Evolutionary conservation across 441 rosid genomes (phyloP).

Genomic region (Jatropha multifida): DNA sequence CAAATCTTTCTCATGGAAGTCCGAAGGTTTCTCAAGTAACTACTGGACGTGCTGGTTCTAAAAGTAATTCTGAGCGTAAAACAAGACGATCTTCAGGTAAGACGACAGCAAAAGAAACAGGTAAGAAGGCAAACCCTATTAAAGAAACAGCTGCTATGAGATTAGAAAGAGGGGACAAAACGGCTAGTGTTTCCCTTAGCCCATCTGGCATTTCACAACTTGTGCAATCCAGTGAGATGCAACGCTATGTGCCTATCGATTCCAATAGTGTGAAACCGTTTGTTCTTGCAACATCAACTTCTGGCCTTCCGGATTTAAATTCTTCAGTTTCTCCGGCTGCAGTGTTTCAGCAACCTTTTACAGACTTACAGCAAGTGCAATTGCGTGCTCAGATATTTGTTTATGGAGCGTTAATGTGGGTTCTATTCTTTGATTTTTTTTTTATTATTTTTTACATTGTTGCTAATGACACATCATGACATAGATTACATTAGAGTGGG

Average conservation of each 20-base stretch:
- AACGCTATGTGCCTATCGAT: slow-evolving; percentile 48
- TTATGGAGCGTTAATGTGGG: slow-evolving; percentile 96
- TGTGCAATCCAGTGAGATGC: slow-evolving; percentile 61
- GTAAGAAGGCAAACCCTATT: slow-evolving; percentile 50
- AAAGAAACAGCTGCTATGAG: slow-evolving; percentile 47
- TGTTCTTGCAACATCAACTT: slow-evolving; percentile 45
- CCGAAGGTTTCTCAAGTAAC: slow-evolving; percentile 41
- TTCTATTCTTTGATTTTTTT: slow-evolving; percentile 16
- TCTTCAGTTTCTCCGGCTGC: slow-evolving; percentile 52
- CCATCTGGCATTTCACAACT: slow-evolving; percentile 49
- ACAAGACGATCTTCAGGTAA: slow-evolving; percentile 66
- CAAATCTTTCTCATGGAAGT: slow-evolving; percentile 38
- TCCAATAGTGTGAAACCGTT: slow-evolving; percentile 46
- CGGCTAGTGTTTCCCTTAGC: slow-evolving; percentile 39
- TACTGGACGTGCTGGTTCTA: slow-evolving; percentile 36
- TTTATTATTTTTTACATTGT: neutral
- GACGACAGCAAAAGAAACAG: slow-evolving; percentile 56
- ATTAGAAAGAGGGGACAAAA: slow-evolving; percentile 53
- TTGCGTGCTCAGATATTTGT: slow-evolving; percentile 99
- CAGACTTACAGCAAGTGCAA: slow-evolving; percentile 97
- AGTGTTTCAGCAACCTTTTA: slow-evolving; percentile 87
- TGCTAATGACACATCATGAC: neutral
- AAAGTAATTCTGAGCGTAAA: slow-evolving; percentile 71
- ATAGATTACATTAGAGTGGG: neutral
- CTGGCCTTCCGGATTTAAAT: slow-evolving; percentile 76